Evolutionary conservation across 306 rosid genomes (phyloP), one percentile per base, ranked within the genome.

Genomic region (Medicago arabica): DNA sequence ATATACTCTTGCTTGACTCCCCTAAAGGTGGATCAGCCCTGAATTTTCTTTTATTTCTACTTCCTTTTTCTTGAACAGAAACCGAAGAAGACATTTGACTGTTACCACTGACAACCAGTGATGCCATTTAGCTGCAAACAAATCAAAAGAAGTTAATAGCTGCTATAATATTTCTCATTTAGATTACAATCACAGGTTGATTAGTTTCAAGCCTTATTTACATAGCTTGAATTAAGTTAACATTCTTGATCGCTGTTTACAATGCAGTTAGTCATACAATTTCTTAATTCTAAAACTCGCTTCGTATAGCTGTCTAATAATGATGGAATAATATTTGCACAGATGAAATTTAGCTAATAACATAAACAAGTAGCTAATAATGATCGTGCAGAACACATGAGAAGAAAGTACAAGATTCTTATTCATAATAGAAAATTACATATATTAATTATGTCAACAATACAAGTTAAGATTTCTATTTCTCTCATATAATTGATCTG

Each of bases 21-120:
- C 86, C 88, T 72, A 78, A 70, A 19, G 95, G 95, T 14, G 91
- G 95, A 87, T 92, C 98, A n/a, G 96, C 92, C 84, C 97, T 89
- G 84, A 87, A 95, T 75, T 95, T 92, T 86, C 97, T 92, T 88
- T 95, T 95, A 81, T 92, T 95, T 81, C 96, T 84, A 76, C 95
- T 91, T 51, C 91, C 96, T 80, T 89, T 89, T 64, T 94, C 97
- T 88, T 88, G 91, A 34, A 86, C 69, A 50, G 90, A 77, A 44
- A 87, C 71, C n/a, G 91, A 84, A 54, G 92, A 83, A 81, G 90
- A 74, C 39, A 82, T 77, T 50, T 87, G 92, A 77, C 80, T 81
- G 80, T 74, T 84, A 77, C 81, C 73, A 75, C 83, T 69, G 69
- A 93, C 87, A 54, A 86, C 95, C 86, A 90, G 44, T 38, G 98